These are phyloP conservation scores for Penicillium nordicum DNA, from an alignment of 2,329 filamentous ascomycete genomes.

Conservation along the genomic window DNA sequence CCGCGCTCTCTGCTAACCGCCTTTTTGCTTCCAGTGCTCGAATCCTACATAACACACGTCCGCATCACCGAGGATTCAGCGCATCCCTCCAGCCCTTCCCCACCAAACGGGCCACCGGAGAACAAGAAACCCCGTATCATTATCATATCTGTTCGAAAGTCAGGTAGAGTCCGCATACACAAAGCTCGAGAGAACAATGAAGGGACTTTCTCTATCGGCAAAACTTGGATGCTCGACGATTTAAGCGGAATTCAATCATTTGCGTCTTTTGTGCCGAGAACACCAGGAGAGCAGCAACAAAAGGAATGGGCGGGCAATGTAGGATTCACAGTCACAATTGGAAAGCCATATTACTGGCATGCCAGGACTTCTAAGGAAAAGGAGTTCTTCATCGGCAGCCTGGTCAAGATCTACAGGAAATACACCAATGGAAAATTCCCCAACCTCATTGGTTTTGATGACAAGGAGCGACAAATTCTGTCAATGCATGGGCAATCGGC, in stretches of 20 bases:
- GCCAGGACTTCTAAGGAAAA: constrained; percentile 92
- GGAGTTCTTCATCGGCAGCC: constrained; percentile 94
- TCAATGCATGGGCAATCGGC: constrained; percentile 48
- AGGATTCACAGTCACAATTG: constrained; percentile 83
- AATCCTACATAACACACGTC: constrained; percentile 98
- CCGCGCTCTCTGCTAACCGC: constrained; percentile 18
- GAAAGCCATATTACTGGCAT: constrained; percentile 97
- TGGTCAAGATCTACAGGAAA: constrained; percentile 95
- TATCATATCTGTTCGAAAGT: constrained; percentile 88
- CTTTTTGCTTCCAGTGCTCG: constrained; percentile 57
- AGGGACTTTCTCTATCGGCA: constrained; percentile 92
- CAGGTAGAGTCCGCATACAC: constrained; percentile 89
- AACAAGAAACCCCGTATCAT: constrained; percentile 88
- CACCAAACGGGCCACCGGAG: constrained; percentile 68
- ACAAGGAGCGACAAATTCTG: constrained; percentile 72
- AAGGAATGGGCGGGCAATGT: constrained; percentile 75
- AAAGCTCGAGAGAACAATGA: constrained; percentile 95
- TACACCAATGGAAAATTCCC: constrained; percentile 86
- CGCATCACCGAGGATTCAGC: constrained; percentile 81
- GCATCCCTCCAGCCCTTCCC: constrained; percentile 79
- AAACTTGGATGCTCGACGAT: constrained; percentile 97
- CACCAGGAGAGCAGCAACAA: constrained; percentile 57
- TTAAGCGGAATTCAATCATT: constrained; percentile 79
- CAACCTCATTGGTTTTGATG: constrained; percentile 76
- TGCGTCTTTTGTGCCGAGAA: constrained; percentile 58